Evolutionary conservation across 2,329 filamentous ascomycete genomes (phyloP), one percentile per base, ranked within the genome.

Genomic region (Colletotrichum sp.): DNA sequence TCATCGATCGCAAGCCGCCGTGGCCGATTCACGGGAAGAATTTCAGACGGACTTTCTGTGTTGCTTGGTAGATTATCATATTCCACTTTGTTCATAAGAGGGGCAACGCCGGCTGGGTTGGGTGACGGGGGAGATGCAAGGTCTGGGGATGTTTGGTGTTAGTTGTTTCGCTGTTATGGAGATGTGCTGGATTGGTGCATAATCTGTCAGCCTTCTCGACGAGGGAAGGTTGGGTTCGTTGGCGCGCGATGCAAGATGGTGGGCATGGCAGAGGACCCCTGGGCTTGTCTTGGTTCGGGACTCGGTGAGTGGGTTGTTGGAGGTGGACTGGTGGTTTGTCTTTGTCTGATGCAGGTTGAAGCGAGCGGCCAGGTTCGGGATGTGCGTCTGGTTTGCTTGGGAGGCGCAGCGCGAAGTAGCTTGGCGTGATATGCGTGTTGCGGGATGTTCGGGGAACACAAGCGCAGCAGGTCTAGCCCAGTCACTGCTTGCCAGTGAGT

Each of bases 181-280:
- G 16, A 43, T 64, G 34, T 76, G 30, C 26, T 52, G 74, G 64
- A 57, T 76, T 69, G 30, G 24, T 59, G 74, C 74, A 73, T 74
- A 73, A 34, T 61, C 39, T 76, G 43, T 76, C 74, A 76, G 74
- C 74, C 74, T 76, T 76, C 74, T 76, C 70, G 70, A 76, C 74
- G 74, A 74, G 74, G 74, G 74, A 65, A 74, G 64, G 74, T 76
- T 69, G 74, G 65, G 74, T 65, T 74, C 63, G 70, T 73, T 64
- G 71, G 57, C 60, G 74, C 59, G 70, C 43, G 43, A 52, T 52
- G 43, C 43, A 52, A 21, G 43, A 52, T 60, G 72, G 57, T 60
- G 21, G 65, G 64, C 52, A 28, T 48, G 67, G 30, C 18, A 59
- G 15, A 52, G 69, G 26, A 16, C 73, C 61, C 63, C 43, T 55